phyloP scores from a whole-genome alignment of 2,329 filamentous ascomycete genomes.

The Fusarium sororula region DNA sequence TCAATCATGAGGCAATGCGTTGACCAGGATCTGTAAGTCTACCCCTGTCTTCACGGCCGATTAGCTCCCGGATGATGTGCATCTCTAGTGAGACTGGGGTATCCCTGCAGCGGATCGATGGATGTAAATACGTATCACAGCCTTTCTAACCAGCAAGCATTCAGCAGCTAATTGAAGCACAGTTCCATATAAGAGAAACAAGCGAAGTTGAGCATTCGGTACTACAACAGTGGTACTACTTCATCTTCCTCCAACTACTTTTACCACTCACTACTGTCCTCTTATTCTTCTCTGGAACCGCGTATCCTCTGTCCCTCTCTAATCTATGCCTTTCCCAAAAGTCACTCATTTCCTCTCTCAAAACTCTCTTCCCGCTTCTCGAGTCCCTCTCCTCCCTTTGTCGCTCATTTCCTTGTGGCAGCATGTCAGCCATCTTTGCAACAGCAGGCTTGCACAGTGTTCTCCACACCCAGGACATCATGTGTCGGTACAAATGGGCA shows the following conservation, averaged over 20 bases:
- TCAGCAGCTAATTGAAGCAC: background rate
- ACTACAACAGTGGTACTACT: background rate
- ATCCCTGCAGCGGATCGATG: background rate
- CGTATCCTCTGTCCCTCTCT: conserved; percentile 52
- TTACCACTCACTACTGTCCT: conserved; percentile 9
- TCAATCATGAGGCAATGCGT: background rate
- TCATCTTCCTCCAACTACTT: conserved; percentile 21
- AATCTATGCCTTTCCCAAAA: conserved; percentile 53
- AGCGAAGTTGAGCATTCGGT: background rate
- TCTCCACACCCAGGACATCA: conserved; percentile 35
- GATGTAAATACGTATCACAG: background rate
- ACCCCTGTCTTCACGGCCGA: background rate
- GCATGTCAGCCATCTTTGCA: conserved; percentile 10
- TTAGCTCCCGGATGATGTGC: conserved; percentile 16
- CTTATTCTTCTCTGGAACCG: conserved; percentile 52
- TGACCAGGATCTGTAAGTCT: background rate
- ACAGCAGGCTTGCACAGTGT: conserved; percentile 37
- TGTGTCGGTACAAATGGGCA: conserved; percentile 12
- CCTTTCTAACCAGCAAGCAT: background rate
- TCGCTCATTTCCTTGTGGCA: conserved; percentile 26
- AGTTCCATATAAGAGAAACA: background rate
- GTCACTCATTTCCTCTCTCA: conserved; percentile 49
- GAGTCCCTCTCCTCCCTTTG: conserved; percentile 34
- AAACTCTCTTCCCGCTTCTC: conserved; percentile 19
- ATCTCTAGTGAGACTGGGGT: conserved; percentile 4